Conservation (phyloP, 345 rosid species). For the Citrus cavaleriei region DNA sequence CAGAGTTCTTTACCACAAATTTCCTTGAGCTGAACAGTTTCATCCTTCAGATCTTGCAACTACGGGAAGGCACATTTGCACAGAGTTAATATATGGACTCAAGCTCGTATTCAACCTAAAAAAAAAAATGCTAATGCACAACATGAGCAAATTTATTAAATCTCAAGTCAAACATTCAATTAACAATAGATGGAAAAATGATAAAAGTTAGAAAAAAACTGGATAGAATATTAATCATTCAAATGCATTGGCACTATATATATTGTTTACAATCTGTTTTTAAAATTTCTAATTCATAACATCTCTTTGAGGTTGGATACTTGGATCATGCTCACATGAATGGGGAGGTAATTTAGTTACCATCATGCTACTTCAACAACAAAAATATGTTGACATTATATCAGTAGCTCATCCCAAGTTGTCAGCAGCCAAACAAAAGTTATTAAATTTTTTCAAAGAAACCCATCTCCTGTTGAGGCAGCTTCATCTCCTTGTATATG, state of each 20-base stretch:
- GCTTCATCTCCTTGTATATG: not conserved
- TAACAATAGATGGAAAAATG: not conserved
- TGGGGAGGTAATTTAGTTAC: too few species aligned
- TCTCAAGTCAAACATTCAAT: not conserved
- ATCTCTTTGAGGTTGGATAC: too few species aligned
- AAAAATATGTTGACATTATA: not conserved
- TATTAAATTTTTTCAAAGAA: not conserved
- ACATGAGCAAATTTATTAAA: not conserved
- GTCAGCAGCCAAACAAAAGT: not conserved
- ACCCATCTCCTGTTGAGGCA: not conserved
- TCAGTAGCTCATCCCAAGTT: not conserved
- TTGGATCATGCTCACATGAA: too few species aligned
- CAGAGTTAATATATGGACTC: not conserved
- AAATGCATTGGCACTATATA: not conserved
- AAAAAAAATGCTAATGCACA: not conserved
- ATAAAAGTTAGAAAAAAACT: not conserved
- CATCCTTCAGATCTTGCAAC: slow-evolving; percentile 50
- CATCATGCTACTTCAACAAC: too few species aligned
- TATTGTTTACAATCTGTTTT: not conserved
- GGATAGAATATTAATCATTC: not conserved
- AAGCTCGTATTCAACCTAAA: not conserved
- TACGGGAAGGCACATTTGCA: slow-evolving; percentile 18
- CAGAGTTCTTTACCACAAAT: slow-evolving; percentile 28
- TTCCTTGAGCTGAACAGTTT: slow-evolving; percentile 52
- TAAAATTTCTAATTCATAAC: too few species aligned